Evolutionary conservation across 768 basidiomycete species (phyloP).

Genomic region (Candolleomyces efflorescens): DNA sequence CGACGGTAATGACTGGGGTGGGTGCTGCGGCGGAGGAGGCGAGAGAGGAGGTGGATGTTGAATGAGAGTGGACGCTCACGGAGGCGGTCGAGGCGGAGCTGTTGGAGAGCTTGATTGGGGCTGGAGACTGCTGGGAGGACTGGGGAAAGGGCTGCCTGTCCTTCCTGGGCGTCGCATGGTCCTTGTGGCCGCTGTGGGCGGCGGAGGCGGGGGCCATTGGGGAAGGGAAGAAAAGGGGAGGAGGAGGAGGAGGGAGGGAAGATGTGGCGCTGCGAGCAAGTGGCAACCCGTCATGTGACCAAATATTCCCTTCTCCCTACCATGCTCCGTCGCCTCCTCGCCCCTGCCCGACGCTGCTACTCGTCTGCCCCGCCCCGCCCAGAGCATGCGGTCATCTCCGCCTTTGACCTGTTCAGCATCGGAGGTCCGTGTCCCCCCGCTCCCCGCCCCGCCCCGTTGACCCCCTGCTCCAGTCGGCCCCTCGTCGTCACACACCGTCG

Average conservation of each 20-base stretch:
- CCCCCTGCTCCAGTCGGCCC: conserved; percentile 36
- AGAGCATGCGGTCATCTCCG: conserved; percentile 89
- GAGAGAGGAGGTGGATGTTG: conserved; percentile 28
- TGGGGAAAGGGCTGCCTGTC: conserved; percentile 34
- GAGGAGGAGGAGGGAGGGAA: not conserved
- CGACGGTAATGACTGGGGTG: conserved; percentile 41
- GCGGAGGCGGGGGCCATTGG: conserved; percentile 12
- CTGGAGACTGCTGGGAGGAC: conserved; percentile 30
- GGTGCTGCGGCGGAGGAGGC: conserved; percentile 30
- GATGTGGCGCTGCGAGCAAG: no score
- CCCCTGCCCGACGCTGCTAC: not conserved
- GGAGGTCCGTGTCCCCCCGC: conserved; percentile 47
- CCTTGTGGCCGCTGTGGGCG: conserved; percentile 8
- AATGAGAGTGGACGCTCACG: conserved; percentile 14
- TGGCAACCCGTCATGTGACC: conserved; percentile 5
- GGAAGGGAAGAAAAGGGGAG: not conserved
- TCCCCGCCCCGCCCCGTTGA: not conserved
- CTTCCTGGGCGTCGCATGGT: conserved; percentile 28
- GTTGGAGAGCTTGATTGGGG: conserved; percentile 24
- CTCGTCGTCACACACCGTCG: conserved; percentile 48
- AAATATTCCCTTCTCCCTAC: not conserved
- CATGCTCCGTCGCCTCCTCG: conserved; percentile 2
- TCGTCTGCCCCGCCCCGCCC: conserved; percentile 28
- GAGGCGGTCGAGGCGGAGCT: conserved; percentile 30
- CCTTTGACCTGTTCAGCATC: conserved; percentile 90